Evolutionary conservation across 495 filamentous ascomycete species (phyloP).

Genomic region (Cercophora sp.): DNA sequence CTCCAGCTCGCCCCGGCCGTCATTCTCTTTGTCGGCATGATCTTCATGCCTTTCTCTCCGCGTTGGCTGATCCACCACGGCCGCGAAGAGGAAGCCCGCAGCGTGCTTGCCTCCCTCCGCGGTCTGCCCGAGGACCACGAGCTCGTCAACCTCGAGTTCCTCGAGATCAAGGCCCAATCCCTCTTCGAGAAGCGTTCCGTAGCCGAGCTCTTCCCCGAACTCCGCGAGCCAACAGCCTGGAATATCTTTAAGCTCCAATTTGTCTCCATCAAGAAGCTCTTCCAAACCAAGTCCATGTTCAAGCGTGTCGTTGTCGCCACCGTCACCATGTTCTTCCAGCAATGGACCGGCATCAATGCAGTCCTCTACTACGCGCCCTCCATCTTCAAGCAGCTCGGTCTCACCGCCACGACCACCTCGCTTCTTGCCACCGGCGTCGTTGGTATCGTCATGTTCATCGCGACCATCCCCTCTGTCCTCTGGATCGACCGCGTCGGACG

Average conservation of each 20-base stretch:
- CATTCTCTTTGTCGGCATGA: slow-evolving; percentile 63
- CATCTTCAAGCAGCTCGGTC: slow-evolving; percentile 68
- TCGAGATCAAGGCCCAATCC: slow-evolving; percentile 78
- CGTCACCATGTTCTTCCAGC: slow-evolving; percentile 71
- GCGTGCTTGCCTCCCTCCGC: slow-evolving; percentile 65
- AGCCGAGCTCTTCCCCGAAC: slow-evolving; percentile 64
- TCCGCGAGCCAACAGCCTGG: slow-evolving; percentile 56
- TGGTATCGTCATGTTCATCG: slow-evolving; percentile 69
- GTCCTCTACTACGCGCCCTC: slow-evolving; percentile 69
- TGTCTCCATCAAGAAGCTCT: slow-evolving; percentile 66
- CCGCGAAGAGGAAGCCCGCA: slow-evolving; percentile 66
- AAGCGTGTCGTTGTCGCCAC: slow-evolving; percentile 65
- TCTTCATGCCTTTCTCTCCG: slow-evolving; percentile 79
- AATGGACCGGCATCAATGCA: slow-evolving; percentile 72
- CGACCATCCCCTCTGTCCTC: slow-evolving; percentile 64
- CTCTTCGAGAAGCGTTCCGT: slow-evolving; percentile 75
- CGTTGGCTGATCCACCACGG: slow-evolving; percentile 73
- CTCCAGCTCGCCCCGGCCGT: slow-evolving; percentile 59
- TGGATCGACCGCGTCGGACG: slow-evolving; percentile 60
- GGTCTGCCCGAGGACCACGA: slow-evolving; percentile 56
- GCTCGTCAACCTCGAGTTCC: slow-evolving; percentile 68
- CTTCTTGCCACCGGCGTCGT: slow-evolving; percentile 78
- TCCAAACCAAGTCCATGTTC: slow-evolving; percentile 70
- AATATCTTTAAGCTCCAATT: slow-evolving; percentile 67
- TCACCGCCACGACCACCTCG: slow-evolving; percentile 57